Evolutionary conservation across 2,329 filamentous ascomycete genomes (phyloP).

Genomic region (Tympanopsis confertula): DNA sequence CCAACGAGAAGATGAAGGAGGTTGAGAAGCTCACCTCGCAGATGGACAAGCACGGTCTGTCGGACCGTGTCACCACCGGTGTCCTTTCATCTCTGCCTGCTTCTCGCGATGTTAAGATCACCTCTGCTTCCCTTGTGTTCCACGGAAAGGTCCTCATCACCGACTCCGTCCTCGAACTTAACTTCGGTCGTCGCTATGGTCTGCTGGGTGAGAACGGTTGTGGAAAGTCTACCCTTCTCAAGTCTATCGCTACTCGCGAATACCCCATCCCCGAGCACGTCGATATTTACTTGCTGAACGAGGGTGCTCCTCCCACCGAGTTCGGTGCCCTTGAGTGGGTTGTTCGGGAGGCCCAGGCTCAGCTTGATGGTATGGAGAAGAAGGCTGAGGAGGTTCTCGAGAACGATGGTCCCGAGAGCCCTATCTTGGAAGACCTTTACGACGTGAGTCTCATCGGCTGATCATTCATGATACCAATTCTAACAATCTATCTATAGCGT

Average conservation of each 20-base stretch:
- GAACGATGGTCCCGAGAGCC: slow-evolving; percentile 81
- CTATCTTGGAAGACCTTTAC: slow-evolving; percentile 84
- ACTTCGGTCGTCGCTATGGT: slow-evolving; percentile 85
- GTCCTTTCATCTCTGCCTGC: slow-evolving; percentile 75
- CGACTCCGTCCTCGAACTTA: slow-evolving; percentile 86
- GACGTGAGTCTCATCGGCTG: slow-evolving; percentile 54
- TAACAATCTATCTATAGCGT: slow-evolving; percentile 42
- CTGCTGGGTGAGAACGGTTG: slow-evolving; percentile 97
- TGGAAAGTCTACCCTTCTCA: slow-evolving; percentile 95
- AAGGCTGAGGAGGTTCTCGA: slow-evolving; percentile 84
- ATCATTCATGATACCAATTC: not conserved
- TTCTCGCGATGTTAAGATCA: slow-evolving; percentile 95
- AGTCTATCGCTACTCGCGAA: slow-evolving; percentile 85
- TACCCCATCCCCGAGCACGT: slow-evolving; percentile 92
- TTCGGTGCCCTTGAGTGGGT: slow-evolving; percentile 95
- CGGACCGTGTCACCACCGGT: slow-evolving; percentile 95
- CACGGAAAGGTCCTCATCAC: slow-evolving; percentile 93
- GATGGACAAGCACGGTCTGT: slow-evolving; percentile 91
- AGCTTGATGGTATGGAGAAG: slow-evolving; percentile 81
- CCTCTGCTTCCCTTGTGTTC: slow-evolving; percentile 84
- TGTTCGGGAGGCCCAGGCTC: slow-evolving; percentile 82
- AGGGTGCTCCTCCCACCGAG: slow-evolving; percentile 82
- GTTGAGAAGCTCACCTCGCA: slow-evolving; percentile 82
- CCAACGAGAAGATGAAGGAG: slow-evolving; percentile 62
- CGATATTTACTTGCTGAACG: slow-evolving; percentile 96